Percentiles rank a stretch among this genome's conserved stretches.
Conservation (phyloP, 2,329 filamentous ascomycete species). For the Chlorencoelia australis region DNA sequence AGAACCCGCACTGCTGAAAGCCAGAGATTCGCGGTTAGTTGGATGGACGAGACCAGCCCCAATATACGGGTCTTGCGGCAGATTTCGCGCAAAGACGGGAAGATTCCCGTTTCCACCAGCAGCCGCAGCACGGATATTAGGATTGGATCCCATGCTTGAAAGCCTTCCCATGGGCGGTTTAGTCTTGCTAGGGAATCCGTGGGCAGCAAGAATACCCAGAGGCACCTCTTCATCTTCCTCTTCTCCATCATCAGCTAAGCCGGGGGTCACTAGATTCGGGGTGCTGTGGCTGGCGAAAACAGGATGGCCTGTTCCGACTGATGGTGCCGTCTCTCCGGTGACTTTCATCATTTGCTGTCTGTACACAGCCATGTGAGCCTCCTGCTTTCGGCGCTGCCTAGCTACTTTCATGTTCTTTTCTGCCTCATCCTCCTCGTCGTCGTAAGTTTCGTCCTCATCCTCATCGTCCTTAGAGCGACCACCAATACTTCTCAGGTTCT, state of each 20-base stretch:
- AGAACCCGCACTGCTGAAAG: slow-evolving; percentile 49
- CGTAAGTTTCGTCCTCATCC: slow-evolving; percentile 54
- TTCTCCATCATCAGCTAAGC: slow-evolving; percentile 40
- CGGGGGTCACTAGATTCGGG: slow-evolving; percentile 40
- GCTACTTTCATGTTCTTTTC: slow-evolving; percentile 65
- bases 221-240: slow-evolving; percentile 85
- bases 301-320: slow-evolving; percentile 35
- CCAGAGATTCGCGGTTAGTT: slow-evolving; percentile 63
- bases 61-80: slow-evolving; percentile 78
- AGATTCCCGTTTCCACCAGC: slow-evolving; percentile 43
- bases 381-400: slow-evolving; percentile 75
- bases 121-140: slow-evolving; percentile 54
- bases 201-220: slow-evolving; percentile 74
- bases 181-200: slow-evolving; percentile 75
- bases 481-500: slow-evolving; percentile 41
- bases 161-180: slow-evolving; percentile 55
- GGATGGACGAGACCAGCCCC: slow-evolving; percentile 68
- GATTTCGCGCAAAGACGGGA: slow-evolving; percentile 71
- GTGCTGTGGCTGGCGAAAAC: slow-evolving; percentile 49
- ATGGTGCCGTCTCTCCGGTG: slow-evolving; percentile 58
- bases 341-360: slow-evolving; percentile 96
- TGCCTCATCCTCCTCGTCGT: slow-evolving; percentile 68
- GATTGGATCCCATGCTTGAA: slow-evolving; percentile 51
- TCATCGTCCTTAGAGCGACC: slow-evolving; percentile 39
- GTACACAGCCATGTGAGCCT: slow-evolving; percentile 82